Percentiles rank a stretch among this genome's conserved stretches.
phyloP scores from a whole-genome alignment of 208 protist genomes.

The Crithidia sp. region DNA sequence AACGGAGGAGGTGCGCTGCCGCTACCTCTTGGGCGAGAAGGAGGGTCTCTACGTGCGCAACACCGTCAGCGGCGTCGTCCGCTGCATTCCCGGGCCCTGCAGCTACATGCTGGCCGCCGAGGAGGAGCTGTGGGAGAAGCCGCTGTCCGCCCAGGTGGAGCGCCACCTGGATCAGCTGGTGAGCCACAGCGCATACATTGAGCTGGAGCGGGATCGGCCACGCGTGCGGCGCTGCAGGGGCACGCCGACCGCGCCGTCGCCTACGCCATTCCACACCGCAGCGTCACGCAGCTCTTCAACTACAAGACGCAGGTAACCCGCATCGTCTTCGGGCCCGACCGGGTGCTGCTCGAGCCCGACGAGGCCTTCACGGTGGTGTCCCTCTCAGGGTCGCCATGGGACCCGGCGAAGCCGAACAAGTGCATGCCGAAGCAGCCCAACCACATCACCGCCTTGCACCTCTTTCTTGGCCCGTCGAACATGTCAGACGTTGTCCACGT shows the following conservation, averaged over 20 bases:
- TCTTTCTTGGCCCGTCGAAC: slow-evolving; percentile 94
- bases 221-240: slow-evolving; percentile 28
- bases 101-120: slow-evolving; percentile 77
- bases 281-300: slow-evolving; percentile 96
- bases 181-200: slow-evolving; percentile 57
- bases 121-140: slow-evolving; percentile 89
- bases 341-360: slow-evolving; percentile 79
- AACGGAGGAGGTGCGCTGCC: slow-evolving; percentile 47
- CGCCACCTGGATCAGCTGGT: slow-evolving; percentile 36
- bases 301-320: slow-evolving; percentile 89
- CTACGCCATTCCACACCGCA: slow-evolving; percentile 94
- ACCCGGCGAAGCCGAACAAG: slow-evolving; percentile 78
- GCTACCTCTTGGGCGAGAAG: slow-evolving; percentile 63
- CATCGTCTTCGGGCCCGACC: slow-evolving; percentile 84
- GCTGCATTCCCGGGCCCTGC: slow-evolving; percentile 68
- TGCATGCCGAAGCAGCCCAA: slow-evolving; percentile 76
- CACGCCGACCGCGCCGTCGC: slow-evolving; percentile 75
- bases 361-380: slow-evolving; percentile 87
- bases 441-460: slow-evolving; percentile 76
- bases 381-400: slow-evolving; percentile 88
- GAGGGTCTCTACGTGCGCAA: slow-evolving; percentile 89
- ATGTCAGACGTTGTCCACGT: slow-evolving; percentile 95
- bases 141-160: slow-evolving; percentile 61
- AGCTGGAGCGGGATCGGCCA: slow-evolving; percentile 11
- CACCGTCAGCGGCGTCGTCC: slow-evolving; percentile 65